A percentile compares a stretch with the other conserved stretches of the same genome.
These are phyloP conservation scores for Flaveria ramosissima DNA, from an alignment of 129 eudicot species.

Conservation along the genomic window DNA sequence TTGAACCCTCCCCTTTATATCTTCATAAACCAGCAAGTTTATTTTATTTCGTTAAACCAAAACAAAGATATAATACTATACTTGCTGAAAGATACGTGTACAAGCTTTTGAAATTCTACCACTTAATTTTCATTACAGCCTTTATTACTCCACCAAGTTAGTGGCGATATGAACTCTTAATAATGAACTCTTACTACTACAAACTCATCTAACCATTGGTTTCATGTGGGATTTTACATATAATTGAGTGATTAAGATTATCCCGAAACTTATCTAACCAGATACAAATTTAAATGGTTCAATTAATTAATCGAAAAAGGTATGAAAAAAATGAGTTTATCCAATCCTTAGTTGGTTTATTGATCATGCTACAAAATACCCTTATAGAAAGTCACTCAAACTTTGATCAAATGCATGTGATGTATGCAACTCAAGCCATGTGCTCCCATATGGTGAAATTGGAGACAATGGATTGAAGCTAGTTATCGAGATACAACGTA, in stretches of 20 bases:
- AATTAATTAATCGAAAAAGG: neutral
- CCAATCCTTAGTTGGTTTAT: constrained; percentile 8
- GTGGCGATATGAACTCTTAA: neutral
- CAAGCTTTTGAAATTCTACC: too few species aligned
- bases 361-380: constrained; percentile 17
- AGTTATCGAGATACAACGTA: constrained; percentile 35
- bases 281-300: neutral
- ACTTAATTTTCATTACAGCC: too few species aligned
- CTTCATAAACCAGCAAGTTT: too few species aligned
- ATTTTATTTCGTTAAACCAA: too few species aligned
- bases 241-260: neutral
- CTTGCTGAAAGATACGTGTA: too few species aligned
- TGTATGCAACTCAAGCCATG: constrained; percentile 26
- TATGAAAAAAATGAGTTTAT: neutral
- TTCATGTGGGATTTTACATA: neutral
- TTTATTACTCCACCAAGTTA: too few species aligned
- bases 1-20: too few species aligned
- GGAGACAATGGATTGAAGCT: constrained; percentile 1
- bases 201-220: neutral
- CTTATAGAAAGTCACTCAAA: constrained; percentile 29
- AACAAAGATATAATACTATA: too few species aligned
- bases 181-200: too few species aligned
- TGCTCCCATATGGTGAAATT: constrained; percentile 33
- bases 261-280: neutral
- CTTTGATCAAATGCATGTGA: constrained; percentile 8